These are phyloP conservation scores for Candida ulmi DNA, from an alignment of 805 yeast genomes.

Conservation along the genomic window DNA sequence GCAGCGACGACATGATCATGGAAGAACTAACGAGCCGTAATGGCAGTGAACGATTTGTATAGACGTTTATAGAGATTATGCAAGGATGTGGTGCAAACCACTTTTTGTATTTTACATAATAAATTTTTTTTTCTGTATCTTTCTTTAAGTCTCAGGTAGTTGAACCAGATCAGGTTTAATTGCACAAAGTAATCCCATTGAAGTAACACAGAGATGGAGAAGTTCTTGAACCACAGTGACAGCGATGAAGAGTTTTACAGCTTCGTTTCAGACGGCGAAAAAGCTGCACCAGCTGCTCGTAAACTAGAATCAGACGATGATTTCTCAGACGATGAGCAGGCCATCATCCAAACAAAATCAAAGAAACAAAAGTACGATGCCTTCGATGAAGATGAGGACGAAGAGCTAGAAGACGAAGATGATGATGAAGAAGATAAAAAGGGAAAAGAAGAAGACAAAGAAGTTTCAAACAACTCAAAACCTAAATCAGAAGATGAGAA, in stretches of 20 bases:
- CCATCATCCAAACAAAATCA: not conserved
- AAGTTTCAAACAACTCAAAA: conserved; percentile 6
- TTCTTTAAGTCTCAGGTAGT: not conserved
- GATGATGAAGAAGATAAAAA: too few relatives aligned
- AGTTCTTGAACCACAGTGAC: conserved; percentile 10
- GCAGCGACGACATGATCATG: not conserved
- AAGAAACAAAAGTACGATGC: conserved; percentile 7
- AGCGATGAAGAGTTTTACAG: conserved; percentile 18
- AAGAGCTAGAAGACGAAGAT: conserved; percentile 17
- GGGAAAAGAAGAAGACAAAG: conserved; percentile 15
- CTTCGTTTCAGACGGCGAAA: conserved; percentile 16
- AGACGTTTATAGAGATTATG: too few relatives aligned
- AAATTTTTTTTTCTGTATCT: not conserved
- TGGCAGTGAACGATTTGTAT: too few relatives aligned
- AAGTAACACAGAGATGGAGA: too few relatives aligned
- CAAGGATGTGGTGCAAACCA: not conserved
- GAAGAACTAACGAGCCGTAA: too few relatives aligned
- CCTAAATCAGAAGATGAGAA: conserved; percentile 19
- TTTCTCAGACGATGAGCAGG: not conserved
- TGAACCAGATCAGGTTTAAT: too few relatives aligned
- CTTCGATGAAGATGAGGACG: conserved; percentile 14
- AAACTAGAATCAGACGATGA: conserved; percentile 1
- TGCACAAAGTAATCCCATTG: too few relatives aligned
- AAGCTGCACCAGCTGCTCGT: conserved; percentile 12
- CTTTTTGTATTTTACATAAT: too few relatives aligned